Conservation (phyloP, 2,329 filamentous ascomycete genomes). For the Alternaria gansuensis region DNA sequence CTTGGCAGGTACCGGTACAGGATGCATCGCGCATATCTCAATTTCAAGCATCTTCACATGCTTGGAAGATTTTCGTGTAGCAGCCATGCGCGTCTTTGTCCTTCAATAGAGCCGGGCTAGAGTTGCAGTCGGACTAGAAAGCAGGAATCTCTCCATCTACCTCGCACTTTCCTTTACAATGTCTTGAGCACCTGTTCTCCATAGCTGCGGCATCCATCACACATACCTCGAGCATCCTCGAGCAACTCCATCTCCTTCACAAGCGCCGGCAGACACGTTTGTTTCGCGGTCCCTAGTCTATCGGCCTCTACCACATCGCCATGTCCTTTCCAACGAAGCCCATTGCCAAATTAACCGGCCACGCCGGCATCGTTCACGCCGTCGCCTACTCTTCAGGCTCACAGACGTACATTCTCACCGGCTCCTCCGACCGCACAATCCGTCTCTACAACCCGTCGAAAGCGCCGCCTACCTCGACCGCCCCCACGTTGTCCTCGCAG, state of each 20-base stretch:
- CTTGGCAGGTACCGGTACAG: constrained; percentile 30
- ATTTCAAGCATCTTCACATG: constrained; percentile 1
- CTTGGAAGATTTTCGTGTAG: not conserved
- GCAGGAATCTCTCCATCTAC: not conserved
- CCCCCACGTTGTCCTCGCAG: constrained; percentile 37
- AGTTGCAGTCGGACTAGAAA: not conserved
- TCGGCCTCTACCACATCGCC: constrained; percentile 30
- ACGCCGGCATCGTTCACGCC: constrained; percentile 59
- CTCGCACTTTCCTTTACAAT: constrained; percentile 18
- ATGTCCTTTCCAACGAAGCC: constrained; percentile 54
- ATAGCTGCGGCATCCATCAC: constrained; percentile 15
- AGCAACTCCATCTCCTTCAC: not conserved
- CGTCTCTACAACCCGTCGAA: constrained; percentile 83
- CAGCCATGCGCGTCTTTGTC: not conserved
- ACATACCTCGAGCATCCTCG: not conserved
- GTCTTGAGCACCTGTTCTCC: constrained; percentile 28
- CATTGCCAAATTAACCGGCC: constrained; percentile 54
- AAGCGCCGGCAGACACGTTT: not conserved
- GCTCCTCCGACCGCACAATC: constrained; percentile 83
- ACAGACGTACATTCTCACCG: constrained; percentile 75
- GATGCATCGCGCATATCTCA: not conserved
- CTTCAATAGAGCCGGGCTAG: not conserved
- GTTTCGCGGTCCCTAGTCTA: not conserved
- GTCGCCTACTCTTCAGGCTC: constrained; percentile 60
- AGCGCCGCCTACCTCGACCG: constrained; percentile 52